Conservation (phyloP, 306 rosid species). For the Quercus dentata region DNA sequence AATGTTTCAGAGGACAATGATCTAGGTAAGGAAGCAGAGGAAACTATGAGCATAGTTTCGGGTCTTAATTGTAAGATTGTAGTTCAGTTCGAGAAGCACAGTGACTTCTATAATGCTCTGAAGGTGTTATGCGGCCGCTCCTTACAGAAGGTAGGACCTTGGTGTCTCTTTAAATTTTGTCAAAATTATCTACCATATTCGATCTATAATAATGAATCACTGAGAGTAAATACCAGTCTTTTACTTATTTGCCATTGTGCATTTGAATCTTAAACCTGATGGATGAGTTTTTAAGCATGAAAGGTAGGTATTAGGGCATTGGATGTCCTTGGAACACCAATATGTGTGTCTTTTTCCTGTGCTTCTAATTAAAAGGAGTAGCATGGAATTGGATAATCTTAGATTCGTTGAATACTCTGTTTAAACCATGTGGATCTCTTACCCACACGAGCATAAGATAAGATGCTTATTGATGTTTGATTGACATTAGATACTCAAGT, state of each 20-base stretch:
- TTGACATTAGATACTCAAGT: no score
- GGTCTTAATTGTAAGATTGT: slow-evolving; percentile 90
- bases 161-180: background rate
- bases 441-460: background rate
- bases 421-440: background rate
- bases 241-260: background rate
- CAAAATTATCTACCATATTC: background rate
- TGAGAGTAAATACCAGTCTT: background rate
- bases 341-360: background rate
- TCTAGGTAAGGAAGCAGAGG: slow-evolving; percentile 66
- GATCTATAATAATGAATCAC: background rate
- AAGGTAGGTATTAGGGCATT: background rate
- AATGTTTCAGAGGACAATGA: slow-evolving; percentile 82
- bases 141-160: slow-evolving; percentile 66
- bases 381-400: background rate
- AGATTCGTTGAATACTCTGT: background rate
- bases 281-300: background rate
- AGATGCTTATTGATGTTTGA: background rate
- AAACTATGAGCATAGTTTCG: slow-evolving; percentile 53
- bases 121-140: slow-evolving; percentile 78
- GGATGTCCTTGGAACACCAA: background rate
- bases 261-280: background rate
- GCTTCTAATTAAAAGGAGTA: background rate
- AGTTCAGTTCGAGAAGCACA: slow-evolving; percentile 81
- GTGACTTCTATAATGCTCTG: slow-evolving; percentile 71